Base-by-base conservation (phyloP, 2,329 filamentous ascomycete genomes). In the Phaeosphaeriaceae sp. region DNA sequence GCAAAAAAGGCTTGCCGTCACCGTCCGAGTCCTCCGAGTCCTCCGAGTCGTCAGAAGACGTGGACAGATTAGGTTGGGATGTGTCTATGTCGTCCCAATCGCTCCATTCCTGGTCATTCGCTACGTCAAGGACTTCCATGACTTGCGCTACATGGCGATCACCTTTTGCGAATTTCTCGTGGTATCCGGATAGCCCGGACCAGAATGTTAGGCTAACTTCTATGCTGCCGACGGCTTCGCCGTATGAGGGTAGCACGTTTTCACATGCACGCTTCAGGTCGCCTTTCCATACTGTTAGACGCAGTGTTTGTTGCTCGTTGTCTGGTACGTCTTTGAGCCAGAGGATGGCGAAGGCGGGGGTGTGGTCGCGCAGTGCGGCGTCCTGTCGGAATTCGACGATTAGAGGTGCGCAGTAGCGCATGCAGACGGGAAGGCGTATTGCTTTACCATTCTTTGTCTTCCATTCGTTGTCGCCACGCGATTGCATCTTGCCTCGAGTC, bases 251-350 rank as follows among this genome's bases (percentile, higher is more conserved):
- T 71, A 82, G 44, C 35, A 74, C 32, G 58, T 81, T 70, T 44
- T 71, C 71, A 32, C 80, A 76, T 1, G 82, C 84, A 9, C 80
- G 79, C 67, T 81, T 70, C 66, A 86, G 76, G 57, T 87, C 81
- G 18, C 87, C 85, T 63, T 85, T 86, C 84, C 86, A 91, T 2
- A 91, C 80, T 4, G 83, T 73, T 3, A 91, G 64, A 4, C 77
- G 79, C 7, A 88, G 60, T 0, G 80, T 83, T 35, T 78, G 75
- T 43, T 86, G 80, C 60, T 88, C 83, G 50, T 89, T 87, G 48
- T 91, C 88, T 0, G 79, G 74, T 0, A 91, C 76, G n/a, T 89
- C 83, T 54, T 84, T 83, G 15, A 90, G 77, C 87, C 87, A 90
- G 2, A 89, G 73, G 2, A 88, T 79, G 6, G 81, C 80, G 59